Percentiles rank a stretch among this genome's conserved stretches.
phyloP scores from a whole-genome alignment of 768 basidiomycete genomes.

The Auricularia heimuer region DNA sequence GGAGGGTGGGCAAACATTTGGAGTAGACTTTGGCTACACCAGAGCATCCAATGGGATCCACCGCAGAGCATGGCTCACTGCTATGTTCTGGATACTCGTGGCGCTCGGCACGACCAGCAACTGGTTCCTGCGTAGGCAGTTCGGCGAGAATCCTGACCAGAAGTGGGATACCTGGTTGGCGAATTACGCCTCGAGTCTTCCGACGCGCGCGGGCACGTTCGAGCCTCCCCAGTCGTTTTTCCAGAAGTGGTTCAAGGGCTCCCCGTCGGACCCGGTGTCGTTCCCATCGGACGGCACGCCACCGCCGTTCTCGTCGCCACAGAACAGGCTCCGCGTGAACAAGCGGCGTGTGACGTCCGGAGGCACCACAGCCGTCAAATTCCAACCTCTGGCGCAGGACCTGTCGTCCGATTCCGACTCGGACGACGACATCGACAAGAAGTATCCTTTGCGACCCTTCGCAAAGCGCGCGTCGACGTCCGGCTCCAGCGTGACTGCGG shows the following conservation, averaged over 20 bases:
- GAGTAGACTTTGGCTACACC: constrained; percentile 48
- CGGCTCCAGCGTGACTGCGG: constrained; percentile 4
- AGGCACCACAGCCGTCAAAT: constrained; percentile 4
- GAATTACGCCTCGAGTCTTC: constrained; percentile 44
- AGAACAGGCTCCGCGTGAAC: constrained; percentile 10
- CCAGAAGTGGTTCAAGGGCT: constrained; percentile 35
- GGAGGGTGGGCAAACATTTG: constrained; percentile 51
- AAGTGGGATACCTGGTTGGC: constrained; percentile 64
- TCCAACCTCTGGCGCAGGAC: constrained; percentile 9
- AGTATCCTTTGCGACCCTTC: constrained; percentile 3
- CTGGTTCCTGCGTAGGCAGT: constrained; percentile 42
- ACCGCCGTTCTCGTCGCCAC: constrained; percentile 10
- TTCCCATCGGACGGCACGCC: constrained; percentile 20
- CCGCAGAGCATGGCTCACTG: constrained; percentile 47
- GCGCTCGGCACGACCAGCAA: constrained; percentile 38
- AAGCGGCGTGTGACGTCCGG: constrained; percentile 3
- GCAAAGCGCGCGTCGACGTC: background rate
- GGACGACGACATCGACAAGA: constrained; percentile 3
- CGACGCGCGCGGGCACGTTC: constrained; percentile 49
- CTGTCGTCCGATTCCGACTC: constrained; percentile 6
- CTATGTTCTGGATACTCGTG: constrained; percentile 45
- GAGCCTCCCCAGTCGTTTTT: constrained; percentile 43
- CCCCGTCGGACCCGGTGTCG: constrained; percentile 10
- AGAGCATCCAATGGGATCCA: constrained; percentile 40
- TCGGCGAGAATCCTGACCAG: constrained; percentile 64